Conservation (phyloP, 1,139 yeast species). For the Sugiyamaella japonica region DNA sequence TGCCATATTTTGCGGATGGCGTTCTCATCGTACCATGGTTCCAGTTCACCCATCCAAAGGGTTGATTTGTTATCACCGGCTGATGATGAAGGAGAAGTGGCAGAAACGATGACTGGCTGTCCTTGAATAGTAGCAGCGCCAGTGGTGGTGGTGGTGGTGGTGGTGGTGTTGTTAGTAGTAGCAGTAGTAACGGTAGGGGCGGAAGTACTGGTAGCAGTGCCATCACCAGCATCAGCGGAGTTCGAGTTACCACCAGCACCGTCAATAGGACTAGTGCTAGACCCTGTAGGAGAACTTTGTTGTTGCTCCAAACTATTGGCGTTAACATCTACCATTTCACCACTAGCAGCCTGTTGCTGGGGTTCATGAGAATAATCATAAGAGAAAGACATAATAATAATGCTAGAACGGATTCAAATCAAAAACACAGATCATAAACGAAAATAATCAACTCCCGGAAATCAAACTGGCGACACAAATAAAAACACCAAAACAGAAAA, state of each 20-base stretch:
- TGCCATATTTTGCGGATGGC: constrained; percentile 69
- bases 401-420: not conserved
- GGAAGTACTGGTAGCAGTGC: too few relatives aligned
- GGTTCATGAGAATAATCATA: constrained; percentile 15
- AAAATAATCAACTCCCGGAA: not conserved
- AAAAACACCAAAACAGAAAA: not conserved
- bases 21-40: constrained; percentile 79
- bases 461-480: constrained; percentile 1
- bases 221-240: too few relatives aligned
- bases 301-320: not conserved
- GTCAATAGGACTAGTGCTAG: not conserved
- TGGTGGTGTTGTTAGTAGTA: not conserved
- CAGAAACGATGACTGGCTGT: not conserved
- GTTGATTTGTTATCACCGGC: constrained; percentile 33
- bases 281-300: constrained; percentile 1
- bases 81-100: constrained; percentile 7
- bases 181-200: not conserved
- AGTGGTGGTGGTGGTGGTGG: not conserved
- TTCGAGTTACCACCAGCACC: not conserved
- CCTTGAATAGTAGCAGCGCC: not conserved
- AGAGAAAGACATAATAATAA: constrained; percentile 14
- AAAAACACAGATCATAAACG: constrained; percentile 1
- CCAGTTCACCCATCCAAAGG: constrained; percentile 95
- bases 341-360: constrained; percentile 8
- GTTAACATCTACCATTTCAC: constrained; percentile 5